Conservation (phyloP, 2,329 filamentous ascomycete species). For the Cladosporium halotolerans region DNA sequence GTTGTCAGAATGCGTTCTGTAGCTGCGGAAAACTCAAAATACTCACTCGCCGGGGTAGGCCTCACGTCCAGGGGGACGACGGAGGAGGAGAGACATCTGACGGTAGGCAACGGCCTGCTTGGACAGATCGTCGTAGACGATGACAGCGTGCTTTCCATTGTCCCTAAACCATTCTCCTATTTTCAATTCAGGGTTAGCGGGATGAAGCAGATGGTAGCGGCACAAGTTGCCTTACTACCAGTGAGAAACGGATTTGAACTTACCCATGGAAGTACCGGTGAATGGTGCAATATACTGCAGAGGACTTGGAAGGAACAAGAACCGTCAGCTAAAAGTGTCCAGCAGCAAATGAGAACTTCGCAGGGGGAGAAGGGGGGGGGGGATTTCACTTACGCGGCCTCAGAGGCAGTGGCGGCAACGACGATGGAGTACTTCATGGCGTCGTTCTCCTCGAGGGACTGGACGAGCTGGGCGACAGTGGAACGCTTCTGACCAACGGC, state of each 20-base stretch:
- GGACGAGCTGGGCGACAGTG: constrained; percentile 97
- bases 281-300: constrained; percentile 93
- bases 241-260: too few relatives aligned
- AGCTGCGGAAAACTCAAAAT: background rate
- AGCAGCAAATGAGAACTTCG: background rate
- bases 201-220: background rate
- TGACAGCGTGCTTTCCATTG: constrained; percentile 77
- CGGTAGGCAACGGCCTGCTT: constrained; percentile 71
- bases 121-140: constrained; percentile 91
- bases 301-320: constrained; percentile 30
- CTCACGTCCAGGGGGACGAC: constrained; percentile 97
- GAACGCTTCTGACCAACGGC: constrained; percentile 99
- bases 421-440: constrained; percentile 97
- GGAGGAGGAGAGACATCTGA: constrained; percentile 96
- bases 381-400: constrained; percentile 53
- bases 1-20: background rate
- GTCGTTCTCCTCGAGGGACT: constrained; percentile 99
- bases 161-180: constrained; percentile 61
- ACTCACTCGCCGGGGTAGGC: constrained; percentile 87
- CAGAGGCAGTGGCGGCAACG: constrained; percentile 92
- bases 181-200: background rate
- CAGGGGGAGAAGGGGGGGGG: background rate
- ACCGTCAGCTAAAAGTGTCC: background rate
- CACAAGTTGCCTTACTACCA: too few relatives aligned
- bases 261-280: constrained; percentile 60